Evolutionary conservation across 495 filamentous ascomycete species (phyloP), one percentile per base, ranked within the genome.

Genomic region (Thozetella sp.): DNA sequence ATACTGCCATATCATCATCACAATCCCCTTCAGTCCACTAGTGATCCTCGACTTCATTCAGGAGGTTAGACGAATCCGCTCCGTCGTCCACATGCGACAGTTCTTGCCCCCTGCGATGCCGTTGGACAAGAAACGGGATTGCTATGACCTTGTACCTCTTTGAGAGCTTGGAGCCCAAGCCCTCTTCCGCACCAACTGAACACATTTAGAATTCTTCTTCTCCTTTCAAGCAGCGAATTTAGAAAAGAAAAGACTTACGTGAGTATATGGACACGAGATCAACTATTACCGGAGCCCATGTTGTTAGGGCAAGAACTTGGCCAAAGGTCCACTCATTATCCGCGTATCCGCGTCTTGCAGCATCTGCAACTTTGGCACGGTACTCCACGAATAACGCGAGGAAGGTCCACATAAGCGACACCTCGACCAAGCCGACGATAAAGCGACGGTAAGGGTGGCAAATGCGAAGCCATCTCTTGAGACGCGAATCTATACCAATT

Each of bases 301-400:
- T 59, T 6, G 56, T 52, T 22, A 59, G 22, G 11, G 60, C 23
- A 1, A 63, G 23, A 25, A 63, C 60, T 30, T 63, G 60, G 20
- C 60, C 60, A 22, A 63, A 63, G 1, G 61, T 63, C 61, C 61
- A 63, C 11, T 27, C 13, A 2, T 53, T 43, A 26, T 63, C 58
- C 24, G 58, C 43, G n/a, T 63, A 58, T 22, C 51, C 51, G 17
- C 55, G 43, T 10, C 61, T 52, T 12, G 61, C 40, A 15, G 45
- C n/a, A 1, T 45, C 6, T 22, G 58, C 48, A 2, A 59, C 56
- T 1, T 15, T 1, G 19, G 40, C 51, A 19, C 61, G 50, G n/a
- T 56, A 63, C 2, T 6, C n/a, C 15, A 55, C 26, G 43, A 63
- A 63, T n/a, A 56, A 20, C 17, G 19, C 52, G 10, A 63, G n/a